These are phyloP conservation scores for Sporothrix euskadiensis DNA, from an alignment of 2,329 filamentous ascomycete species.

Conservation along the genomic window DNA sequence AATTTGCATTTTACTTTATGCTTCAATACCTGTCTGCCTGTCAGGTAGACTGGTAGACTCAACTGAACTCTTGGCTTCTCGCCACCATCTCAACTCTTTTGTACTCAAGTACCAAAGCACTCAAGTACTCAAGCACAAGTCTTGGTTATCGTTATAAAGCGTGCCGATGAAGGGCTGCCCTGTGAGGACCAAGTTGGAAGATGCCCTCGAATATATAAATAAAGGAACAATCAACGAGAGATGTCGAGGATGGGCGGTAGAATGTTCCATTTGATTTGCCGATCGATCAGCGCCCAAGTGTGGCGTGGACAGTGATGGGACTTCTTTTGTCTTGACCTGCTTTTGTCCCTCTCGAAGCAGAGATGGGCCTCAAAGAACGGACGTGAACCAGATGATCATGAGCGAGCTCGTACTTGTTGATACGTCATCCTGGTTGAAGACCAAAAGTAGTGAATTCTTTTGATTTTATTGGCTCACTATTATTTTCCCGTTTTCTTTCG, in stretches of 20 bases:
- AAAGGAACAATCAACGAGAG: background rate
- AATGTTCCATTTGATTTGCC: slow-evolving; percentile 1
- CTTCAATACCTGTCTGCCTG: background rate
- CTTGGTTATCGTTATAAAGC: background rate
- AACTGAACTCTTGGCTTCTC: background rate
- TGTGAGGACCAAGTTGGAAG: background rate
- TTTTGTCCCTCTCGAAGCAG: background rate
- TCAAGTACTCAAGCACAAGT: background rate
- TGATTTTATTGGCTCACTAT: background rate
- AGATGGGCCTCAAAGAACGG: background rate
- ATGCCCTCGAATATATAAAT: background rate
- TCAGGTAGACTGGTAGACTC: background rate
- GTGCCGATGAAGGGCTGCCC: background rate
- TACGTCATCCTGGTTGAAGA: background rate
- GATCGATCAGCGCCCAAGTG: background rate
- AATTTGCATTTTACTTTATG: slow-evolving; percentile 19
- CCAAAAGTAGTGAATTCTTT: background rate
- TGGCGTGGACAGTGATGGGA: background rate
- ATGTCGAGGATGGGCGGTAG: background rate
- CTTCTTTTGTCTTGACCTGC: background rate
- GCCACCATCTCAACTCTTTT: background rate
- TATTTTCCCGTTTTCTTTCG: background rate
- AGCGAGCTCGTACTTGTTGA: background rate
- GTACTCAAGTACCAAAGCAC: background rate
- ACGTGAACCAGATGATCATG: slow-evolving; percentile 10